Evolutionary conservation across 2,329 filamentous ascomycete species (phyloP), one percentile per base, ranked within the genome.

Genomic region (Penicillium nordicum): DNA sequence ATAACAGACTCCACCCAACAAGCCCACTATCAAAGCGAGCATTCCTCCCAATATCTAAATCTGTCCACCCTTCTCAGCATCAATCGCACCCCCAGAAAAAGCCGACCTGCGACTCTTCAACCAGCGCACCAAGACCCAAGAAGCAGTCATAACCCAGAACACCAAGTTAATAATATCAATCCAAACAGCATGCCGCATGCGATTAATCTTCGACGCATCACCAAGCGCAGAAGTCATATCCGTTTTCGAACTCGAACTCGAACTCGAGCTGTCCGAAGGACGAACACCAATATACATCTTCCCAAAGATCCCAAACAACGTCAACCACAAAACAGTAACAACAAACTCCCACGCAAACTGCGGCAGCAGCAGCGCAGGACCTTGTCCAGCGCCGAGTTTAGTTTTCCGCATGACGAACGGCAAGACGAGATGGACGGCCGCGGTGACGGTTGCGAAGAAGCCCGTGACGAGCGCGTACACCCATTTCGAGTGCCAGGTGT

Each of bases 151-250:
- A 48, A 91, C 75, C 92, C 92, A 96, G 49, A 96, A 79, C 14
- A 90, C 69, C 72, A 90, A 82, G 70, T 88, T 90, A 45, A 83
- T 78, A 49, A 96, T 73, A 72, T 93, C 88, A 44, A 96, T 80
- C 89, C 90, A 96, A 16, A 94, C 89, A 5, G 90, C 89, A 69
- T 87, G 86, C 77, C 92, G 91, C 91, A 96, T 96, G 55, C 89
- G 82, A 63, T 79, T 76, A 55, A 93, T 81, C 48, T 63, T 67
- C 16, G 45, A 47, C 37, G 52, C 56, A 57, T 65, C 61, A 30
- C 50, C 55, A n/a, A 59, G 36, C 16, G 10, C 36, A 5, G 44
- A 34, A 12, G 21, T 25, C 11, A 38, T 14, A 50, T 45, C 37
- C 4, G 29, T 30, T 36, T 56, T 46, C 2, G 23, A 42, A 30